Percentiles rank a stretch among this genome's conserved stretches.
These are phyloP conservation scores for Leonotis leonurus DNA, from an alignment of 257 asterid genomes.

Conservation along the genomic window DNA sequence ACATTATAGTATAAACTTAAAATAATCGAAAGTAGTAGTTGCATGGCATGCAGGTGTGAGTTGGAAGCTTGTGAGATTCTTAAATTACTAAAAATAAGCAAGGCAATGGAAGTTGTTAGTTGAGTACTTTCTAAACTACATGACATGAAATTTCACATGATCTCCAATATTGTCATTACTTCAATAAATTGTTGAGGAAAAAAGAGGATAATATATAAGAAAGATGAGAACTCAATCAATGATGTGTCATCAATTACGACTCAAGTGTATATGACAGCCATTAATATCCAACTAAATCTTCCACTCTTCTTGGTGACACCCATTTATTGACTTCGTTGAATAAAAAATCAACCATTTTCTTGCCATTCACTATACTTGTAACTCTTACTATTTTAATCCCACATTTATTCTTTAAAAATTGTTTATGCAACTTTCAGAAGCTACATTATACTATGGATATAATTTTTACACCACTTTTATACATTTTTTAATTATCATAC, in stretches of 20 bases:
- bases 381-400: neutral
- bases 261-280: conserved; percentile 24
- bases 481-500: too few species aligned
- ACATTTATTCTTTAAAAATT: neutral
- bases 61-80: neutral
- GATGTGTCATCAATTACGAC: neutral
- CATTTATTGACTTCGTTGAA: neutral
- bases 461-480: too few species aligned
- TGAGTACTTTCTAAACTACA: too few species aligned
- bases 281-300: conserved; percentile 26
- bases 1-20: too few species aligned
- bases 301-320: conserved; percentile 20
- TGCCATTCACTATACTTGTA: neutral
- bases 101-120: neutral
- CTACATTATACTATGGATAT: too few species aligned
- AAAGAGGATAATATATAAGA: neutral
- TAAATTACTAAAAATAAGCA: neutral
- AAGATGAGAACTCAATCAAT: neutral
- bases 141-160: neutral
- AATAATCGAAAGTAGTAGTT: too few species aligned
- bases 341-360: neutral
- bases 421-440: neutral
- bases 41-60: too few species aligned
- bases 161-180: neutral
- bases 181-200: neutral